Evolutionary conservation across 768 basidiomycete genomes (phyloP).

Genomic region (Kwoniella dejecticola): DNA sequence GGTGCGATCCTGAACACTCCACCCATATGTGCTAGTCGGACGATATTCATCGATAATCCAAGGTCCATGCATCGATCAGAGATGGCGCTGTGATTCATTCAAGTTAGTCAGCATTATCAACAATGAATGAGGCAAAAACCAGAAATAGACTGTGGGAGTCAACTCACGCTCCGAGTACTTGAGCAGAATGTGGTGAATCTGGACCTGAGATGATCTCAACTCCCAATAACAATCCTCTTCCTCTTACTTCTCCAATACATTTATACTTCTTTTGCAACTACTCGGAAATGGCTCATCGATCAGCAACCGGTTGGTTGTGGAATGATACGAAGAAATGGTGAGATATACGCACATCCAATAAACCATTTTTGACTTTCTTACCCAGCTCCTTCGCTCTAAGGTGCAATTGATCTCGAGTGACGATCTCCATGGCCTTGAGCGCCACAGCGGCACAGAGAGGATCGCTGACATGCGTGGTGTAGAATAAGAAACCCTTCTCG

Average conservation of each 20-base stretch:
- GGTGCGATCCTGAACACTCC: constrained; percentile 36
- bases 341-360: constrained; percentile 24
- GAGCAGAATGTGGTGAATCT: background rate
- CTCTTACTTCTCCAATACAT: constrained; percentile 38
- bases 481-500: constrained; percentile 34
- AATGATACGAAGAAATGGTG: too few species aligned
- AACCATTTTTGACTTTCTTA: constrained; percentile 9
- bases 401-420: constrained; percentile 22
- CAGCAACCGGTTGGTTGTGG: too few species aligned
- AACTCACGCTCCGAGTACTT: constrained; percentile 13
- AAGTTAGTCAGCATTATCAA: too few species aligned
- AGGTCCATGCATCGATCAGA: constrained; percentile 27
- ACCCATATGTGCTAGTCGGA: constrained; percentile 28
- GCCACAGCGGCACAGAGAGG: constrained; percentile 33
- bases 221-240: constrained; percentile 32
- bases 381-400: constrained; percentile 16
- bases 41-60: constrained; percentile 31
- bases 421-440: constrained; percentile 30
- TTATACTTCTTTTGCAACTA: constrained; percentile 33
- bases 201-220: constrained; percentile 27
- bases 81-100: constrained; percentile 5
- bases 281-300: too few species aligned
- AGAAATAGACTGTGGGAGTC: background rate
- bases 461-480: constrained; percentile 42
- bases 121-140: too few species aligned